These are phyloP conservation scores for Cyclanthera cordifolia DNA, from an alignment of 306 rosid genomes.

Conservation along the genomic window DNA sequence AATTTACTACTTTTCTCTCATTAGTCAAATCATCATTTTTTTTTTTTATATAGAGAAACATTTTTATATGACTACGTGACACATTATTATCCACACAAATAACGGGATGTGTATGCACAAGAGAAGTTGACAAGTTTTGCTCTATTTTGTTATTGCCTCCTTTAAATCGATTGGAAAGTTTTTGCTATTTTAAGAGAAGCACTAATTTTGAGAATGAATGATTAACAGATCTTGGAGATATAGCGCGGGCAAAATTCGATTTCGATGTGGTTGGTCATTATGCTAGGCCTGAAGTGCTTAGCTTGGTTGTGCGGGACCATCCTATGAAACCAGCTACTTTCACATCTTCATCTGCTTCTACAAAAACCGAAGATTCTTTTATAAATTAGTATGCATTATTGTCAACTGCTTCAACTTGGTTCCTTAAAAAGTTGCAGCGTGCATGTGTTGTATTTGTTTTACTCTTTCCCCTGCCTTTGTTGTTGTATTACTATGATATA, in stretches of 20 bases:
- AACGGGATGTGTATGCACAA: too few relatives aligned
- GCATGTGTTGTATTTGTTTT: neutral
- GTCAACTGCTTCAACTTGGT: neutral
- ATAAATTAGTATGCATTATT: constrained; percentile 13
- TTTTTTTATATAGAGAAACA: too few relatives aligned
- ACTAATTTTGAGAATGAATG: constrained; percentile 2
- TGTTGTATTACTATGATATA: neutral
- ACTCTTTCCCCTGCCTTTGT: neutral
- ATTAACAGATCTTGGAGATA: constrained; percentile 66
- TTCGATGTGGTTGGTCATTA: constrained; percentile 94
- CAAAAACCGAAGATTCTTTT: constrained; percentile 30
- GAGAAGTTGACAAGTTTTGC: too few relatives aligned
- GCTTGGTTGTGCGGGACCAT: constrained; percentile 65
- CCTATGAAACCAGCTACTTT: constrained; percentile 61
- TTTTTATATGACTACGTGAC: too few relatives aligned
- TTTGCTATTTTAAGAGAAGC: neutral
- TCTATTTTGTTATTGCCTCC: too few relatives aligned
- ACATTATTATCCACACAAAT: too few relatives aligned
- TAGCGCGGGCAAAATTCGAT: constrained; percentile 64
- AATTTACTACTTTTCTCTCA: too few relatives aligned
- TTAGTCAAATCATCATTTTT: too few relatives aligned
- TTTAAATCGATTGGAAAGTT: neutral
- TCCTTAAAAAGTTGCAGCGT: neutral
- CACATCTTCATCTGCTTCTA: constrained; percentile 37
- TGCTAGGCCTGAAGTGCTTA: constrained; percentile 78